Base-by-base conservation (phyloP, 192 early-diverging fungal genomes). In the Backusella sp. region DNA sequence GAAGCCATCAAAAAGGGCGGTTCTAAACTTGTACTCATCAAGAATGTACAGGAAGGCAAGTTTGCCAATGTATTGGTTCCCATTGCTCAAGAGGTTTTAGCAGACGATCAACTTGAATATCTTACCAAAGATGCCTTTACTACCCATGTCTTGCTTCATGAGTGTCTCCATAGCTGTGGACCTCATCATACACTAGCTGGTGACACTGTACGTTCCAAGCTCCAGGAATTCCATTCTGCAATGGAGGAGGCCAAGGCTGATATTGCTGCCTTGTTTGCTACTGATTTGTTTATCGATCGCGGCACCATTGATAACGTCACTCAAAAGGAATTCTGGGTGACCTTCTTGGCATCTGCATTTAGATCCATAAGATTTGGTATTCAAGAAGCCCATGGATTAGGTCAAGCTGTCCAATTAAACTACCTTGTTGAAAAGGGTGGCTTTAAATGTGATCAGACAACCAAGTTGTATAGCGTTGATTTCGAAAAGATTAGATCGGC, bases 241-340 rank as follows among this genome's bases (percentile, higher is more conserved):
- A 88, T 94, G 70, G 92, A 94, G 70, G 92, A 94, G 75, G 91
- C 92, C 26, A 94, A 94, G 82, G 92, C 92, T 72, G 87, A 93
- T 65, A 93, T 93, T 72, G 81, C 87, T 34, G 92, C 87, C 0
- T 75, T 92, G 15, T 91, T 91, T 77, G 90, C 90, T 7, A 85
- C 88, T 8, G 73, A 78, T 32, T 75, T 92, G 49, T 77, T 93
- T 28, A 83, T 93, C 14, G 87, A 91, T 62, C 71, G 81, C 9
- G 89, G 91, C 7, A 73, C 83, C 5, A 86, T 92, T 36, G 84
- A 86, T 21, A 83, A 90, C 35, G 88, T 91, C 17, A 85, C 82
- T 0, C 80, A 87, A 46, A 78, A 86, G 41, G 83, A 90, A 65
- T 91, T 94, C 78, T 94, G 91, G 76, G 88, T 88, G 12, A 92